Percentiles rank a stretch among this genome's conserved stretches.
Evolutionary conservation across 352 stramenopile species (phyloP).

Genomic region (Pythium volutum): DNA sequence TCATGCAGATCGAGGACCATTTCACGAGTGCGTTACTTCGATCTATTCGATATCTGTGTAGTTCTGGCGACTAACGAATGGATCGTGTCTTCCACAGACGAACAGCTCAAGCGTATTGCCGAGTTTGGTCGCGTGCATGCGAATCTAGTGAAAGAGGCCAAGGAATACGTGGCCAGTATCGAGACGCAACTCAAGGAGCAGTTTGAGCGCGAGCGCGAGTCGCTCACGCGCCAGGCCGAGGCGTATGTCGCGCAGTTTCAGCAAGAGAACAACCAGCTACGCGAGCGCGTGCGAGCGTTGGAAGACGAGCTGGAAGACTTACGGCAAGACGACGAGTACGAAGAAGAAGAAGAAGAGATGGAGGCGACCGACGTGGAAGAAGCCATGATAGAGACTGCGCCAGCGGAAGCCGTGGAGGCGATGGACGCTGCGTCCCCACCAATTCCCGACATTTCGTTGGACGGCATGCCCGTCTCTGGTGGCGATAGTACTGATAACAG

Average conservation of each 20-base stretch:
- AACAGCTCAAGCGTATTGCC: constrained; percentile 75
- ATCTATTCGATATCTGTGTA: too few relatives aligned
- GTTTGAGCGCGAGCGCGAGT: constrained; percentile 44
- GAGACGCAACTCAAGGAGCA: constrained; percentile 50
- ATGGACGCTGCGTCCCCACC: neutral
- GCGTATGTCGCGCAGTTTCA: constrained; percentile 48
- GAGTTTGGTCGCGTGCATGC: constrained; percentile 74
- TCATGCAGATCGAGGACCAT: constrained; percentile 61
- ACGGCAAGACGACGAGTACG: neutral
- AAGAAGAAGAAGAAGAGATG: neutral
- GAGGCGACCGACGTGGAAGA: neutral
- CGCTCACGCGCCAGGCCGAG: constrained; percentile 46
- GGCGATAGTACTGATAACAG: neutral
- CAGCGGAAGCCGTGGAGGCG: neutral
- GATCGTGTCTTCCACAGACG: constrained; percentile 33
- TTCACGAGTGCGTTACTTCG: constrained; percentile 49
- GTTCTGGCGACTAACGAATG: neutral
- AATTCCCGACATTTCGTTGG: neutral
- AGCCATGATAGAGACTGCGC: neutral
- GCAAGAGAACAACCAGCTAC: constrained; percentile 39
- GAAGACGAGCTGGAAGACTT: constrained; percentile 28
- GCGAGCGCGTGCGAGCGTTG: constrained; percentile 24
- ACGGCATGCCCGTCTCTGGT: neutral
- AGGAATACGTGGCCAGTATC: constrained; percentile 57
- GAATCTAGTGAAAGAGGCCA: constrained; percentile 60